Evolutionary conservation across 2,329 filamentous ascomycete species (phyloP).

Genomic region (Passalora sequoiae): DNA sequence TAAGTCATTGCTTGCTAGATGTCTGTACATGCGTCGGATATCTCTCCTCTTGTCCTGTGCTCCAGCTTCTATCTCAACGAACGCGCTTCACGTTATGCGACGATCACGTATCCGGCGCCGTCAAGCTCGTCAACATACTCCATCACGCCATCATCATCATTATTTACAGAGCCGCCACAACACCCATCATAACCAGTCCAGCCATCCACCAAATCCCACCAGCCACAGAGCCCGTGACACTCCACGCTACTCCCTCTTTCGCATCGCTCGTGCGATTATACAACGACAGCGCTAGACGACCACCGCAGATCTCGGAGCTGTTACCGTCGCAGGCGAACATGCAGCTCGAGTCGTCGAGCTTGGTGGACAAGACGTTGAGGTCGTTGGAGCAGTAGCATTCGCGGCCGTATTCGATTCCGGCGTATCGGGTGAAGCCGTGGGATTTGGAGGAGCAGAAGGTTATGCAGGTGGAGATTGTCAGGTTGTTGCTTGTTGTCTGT

Average conservation of each 20-base stretch:
- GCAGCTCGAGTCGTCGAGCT: constrained; percentile 47
- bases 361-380: constrained; percentile 45
- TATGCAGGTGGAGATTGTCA: constrained; percentile 52
- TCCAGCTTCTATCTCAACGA: no score
- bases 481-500: constrained; percentile 37
- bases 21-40: no score
- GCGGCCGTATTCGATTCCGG: constrained; percentile 53
- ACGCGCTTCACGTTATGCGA: no score
- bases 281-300: constrained; percentile 37
- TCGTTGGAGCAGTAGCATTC: constrained; percentile 58
- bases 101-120: no score
- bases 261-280: constrained; percentile 28
- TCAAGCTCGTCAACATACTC: no score
- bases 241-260: constrained; percentile 20
- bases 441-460: constrained; percentile 43
- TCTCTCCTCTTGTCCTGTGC: no score
- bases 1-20: no score
- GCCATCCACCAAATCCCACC: neutral
- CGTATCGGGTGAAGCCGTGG: constrained; percentile 37
- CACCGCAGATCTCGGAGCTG: constrained; percentile 50
- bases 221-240: no score
- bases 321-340: constrained; percentile 53
- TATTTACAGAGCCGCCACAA: no score
- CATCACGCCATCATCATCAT: no score
- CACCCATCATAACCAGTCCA: neutral